Percentiles rank a stretch among this genome's conserved stretches.
Conservation (phyloP, 345 rosid species). For the Populus tremula region DNA sequence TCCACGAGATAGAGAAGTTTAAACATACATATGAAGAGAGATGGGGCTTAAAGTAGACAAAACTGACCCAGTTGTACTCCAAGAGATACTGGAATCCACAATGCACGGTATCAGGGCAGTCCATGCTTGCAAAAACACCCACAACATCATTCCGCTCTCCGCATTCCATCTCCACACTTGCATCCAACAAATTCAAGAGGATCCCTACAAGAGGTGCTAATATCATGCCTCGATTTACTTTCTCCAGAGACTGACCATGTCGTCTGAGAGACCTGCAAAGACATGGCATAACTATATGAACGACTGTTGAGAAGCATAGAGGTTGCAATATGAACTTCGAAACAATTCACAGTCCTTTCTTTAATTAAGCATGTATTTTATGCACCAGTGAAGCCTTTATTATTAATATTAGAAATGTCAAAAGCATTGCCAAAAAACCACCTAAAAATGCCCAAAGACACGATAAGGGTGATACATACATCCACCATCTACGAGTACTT, state of each 20-base stretch:
- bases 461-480: too few species aligned
- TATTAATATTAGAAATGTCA: neutral
- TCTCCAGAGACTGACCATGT: slow-evolving; percentile 70
- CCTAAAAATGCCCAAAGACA: neutral
- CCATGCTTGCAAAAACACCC: slow-evolving; percentile 75
- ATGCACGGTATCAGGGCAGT: slow-evolving; percentile 71
- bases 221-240: slow-evolving; percentile 70
- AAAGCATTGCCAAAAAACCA: neutral
- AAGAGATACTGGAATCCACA: slow-evolving; percentile 78
- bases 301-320: neutral
- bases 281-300: neutral
- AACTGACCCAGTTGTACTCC: slow-evolving; percentile 81
- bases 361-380: neutral
- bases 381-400: neutral
- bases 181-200: slow-evolving; percentile 83
- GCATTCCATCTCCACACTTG: slow-evolving; percentile 36
- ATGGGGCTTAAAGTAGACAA: slow-evolving; percentile 12
- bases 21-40: neutral
- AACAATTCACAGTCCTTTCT: neutral
- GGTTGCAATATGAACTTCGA: neutral
- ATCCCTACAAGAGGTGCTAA: slow-evolving; percentile 87
- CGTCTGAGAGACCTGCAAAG: slow-evolving; percentile 66
- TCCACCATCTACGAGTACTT: neutral
- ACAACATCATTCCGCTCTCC: slow-evolving; percentile 58
- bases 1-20: neutral